A percentile compares a stretch with the other conserved stretches of the same genome.
phyloP scores from a whole-genome alignment of 352 stramenopile genomes.

The Phytophthora litchii region DNA sequence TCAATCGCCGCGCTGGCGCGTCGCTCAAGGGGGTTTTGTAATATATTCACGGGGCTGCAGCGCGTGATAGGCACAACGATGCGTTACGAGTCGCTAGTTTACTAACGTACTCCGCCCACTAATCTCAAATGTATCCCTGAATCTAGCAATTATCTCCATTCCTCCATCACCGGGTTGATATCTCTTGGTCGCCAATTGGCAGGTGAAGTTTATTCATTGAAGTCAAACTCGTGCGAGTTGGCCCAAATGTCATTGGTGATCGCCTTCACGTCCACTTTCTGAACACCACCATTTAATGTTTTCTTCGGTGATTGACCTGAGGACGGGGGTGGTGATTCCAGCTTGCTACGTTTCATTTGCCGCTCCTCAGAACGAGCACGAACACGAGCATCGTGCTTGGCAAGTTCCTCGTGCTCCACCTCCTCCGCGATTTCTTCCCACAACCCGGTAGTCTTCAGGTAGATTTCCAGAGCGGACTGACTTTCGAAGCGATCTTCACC shows the following conservation, averaged over 20 bases:
- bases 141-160: slow-evolving; percentile 29
- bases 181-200: slow-evolving; percentile 1
- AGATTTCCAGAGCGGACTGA: slow-evolving; percentile 60
- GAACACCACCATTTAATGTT: slow-evolving; percentile 30
- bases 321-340: slow-evolving; percentile 20
- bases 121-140: slow-evolving; percentile 33
- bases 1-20: slow-evolving; percentile 75
- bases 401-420: slow-evolving; percentile 27
- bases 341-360: slow-evolving; percentile 35
- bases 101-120: slow-evolving; percentile 14
- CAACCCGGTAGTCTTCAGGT: slow-evolving; percentile 66
- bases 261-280: slow-evolving; percentile 59
- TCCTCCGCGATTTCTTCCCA: slow-evolving; percentile 63
- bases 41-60: slow-evolving; percentile 36
- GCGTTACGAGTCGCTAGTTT: slow-evolving; percentile 8
- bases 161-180: slow-evolving; percentile 1
- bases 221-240: slow-evolving; percentile 82
- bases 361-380: slow-evolving; percentile 11
- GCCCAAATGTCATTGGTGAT: slow-evolving; percentile 84
- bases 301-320: slow-evolving; percentile 36
- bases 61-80: slow-evolving; percentile 11
- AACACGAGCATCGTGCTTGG: slow-evolving; percentile 11
- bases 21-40: slow-evolving; percentile 84
- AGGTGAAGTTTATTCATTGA: slow-evolving; percentile 55
- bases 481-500: slow-evolving; percentile 86